Evolutionary conservation across 257 asterid genomes (phyloP).

Genomic region (Penstemon newberryi): DNA sequence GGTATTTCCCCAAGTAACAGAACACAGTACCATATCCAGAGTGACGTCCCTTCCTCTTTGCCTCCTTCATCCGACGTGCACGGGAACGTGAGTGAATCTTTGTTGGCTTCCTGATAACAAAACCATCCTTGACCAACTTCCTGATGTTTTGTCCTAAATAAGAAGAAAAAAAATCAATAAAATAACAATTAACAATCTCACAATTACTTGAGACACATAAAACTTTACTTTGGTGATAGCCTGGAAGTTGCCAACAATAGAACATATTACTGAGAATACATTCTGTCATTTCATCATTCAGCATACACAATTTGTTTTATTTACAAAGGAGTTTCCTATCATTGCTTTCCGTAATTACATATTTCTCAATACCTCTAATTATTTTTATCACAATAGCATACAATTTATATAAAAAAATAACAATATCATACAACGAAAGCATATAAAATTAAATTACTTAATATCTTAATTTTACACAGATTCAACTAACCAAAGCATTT

Average conservation of each 20-base stretch:
- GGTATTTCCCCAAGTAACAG: no score
- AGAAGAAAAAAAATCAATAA: background rate
- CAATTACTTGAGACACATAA: background rate
- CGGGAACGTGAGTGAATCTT: constrained; percentile 94
- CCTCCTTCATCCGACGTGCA: constrained; percentile 92
- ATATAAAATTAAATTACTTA: no score
- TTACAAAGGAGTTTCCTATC: no score
- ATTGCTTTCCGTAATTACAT: no score
- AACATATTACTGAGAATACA: no score
- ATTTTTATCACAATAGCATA: no score
- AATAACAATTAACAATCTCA: background rate
- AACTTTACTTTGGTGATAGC: background rate
- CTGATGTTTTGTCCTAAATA: constrained; percentile 77
- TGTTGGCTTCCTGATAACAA: constrained; percentile 90
- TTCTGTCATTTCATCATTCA: no score
- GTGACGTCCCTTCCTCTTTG: constrained; percentile 96
- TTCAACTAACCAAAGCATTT: background rate
- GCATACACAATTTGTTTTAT: no score
- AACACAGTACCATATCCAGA: constrained; percentile 79
- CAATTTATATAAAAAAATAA: no score
- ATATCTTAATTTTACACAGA: background rate
- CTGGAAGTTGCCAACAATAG: no score
- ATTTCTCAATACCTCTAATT: no score
- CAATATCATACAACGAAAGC: no score
- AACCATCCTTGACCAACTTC: constrained; percentile 91